Conservation (phyloP, 257 asterid species). For the Pogostemon cablin region DNA sequence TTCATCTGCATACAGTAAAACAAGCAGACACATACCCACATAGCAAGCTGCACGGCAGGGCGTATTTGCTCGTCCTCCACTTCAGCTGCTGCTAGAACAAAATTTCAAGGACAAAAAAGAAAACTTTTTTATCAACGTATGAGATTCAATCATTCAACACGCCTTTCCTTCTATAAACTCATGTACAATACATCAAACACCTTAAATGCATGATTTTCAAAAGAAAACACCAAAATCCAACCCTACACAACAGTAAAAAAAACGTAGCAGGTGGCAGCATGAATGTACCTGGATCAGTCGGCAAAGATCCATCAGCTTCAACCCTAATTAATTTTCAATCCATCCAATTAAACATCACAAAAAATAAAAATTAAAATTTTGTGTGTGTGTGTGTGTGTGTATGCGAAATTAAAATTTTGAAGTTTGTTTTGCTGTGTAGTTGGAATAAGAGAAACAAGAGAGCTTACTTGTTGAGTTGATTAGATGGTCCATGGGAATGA, state of each 20-base stretch:
- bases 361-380: neutral
- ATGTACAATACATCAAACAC: constrained; percentile 49
- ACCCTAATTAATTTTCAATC: constrained; percentile 45
- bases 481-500: constrained; percentile 48
- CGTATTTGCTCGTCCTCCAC: constrained; percentile 57
- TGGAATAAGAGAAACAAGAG: neutral
- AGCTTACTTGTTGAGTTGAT: constrained; percentile 44
- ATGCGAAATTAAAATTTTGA: neutral
- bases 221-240: neutral
- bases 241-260: neutral
- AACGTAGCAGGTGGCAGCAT: neutral
- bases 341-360: constrained; percentile 12
- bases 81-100: constrained; percentile 38
- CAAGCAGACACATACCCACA: constrained; percentile 82
- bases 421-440: neutral
- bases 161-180: neutral
- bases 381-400: too few relatives aligned
- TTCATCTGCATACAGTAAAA: neutral
- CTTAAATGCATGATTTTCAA: constrained; percentile 19
- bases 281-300: constrained; percentile 59
- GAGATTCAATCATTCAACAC: neutral
- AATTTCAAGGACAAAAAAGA: neutral
- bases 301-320: constrained; percentile 64
- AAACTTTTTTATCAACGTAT: neutral
- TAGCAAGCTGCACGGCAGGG: constrained; percentile 81